Base-by-base conservation (phyloP, 1,139 yeast genomes). In the Saccharomycopsis hybrid region DNA sequence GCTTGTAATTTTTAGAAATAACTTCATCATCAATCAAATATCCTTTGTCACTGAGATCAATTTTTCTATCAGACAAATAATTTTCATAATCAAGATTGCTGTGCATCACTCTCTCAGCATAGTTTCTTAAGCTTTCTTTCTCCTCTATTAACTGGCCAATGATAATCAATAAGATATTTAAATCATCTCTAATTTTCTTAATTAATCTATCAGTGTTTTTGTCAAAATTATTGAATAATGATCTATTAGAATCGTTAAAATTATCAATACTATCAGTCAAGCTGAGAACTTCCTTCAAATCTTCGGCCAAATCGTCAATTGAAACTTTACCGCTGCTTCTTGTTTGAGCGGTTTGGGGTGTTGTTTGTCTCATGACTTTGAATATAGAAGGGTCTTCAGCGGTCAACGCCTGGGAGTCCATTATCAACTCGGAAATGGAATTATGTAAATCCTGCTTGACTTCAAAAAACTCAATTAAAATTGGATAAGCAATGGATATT, bases 51-150 rank as follows among this genome's bases (percentile, higher is more conserved):
- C 50, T 45, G 9, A 47, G 13, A 31, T 52, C 54, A 9, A 49
- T 33, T 38, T 47, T 50, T 18, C 47, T 18, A 7, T 44, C 43
- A 29, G 32, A 35, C 13, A 47, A 33, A 30, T 43, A 43, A 25
- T 47, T 30, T 24, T 37, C 47, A 29, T 36, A 28, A 27, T 44
- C 47, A 25, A 39, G 9, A n/a, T 29, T 46, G 11, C 40, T 81
- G 57, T 82, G 84, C 88, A 85, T 81, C 49, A 83, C 82, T 59
- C 92, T 72, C 0, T 90, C 82, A 11, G 88, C 84, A 60, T 83
- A 83, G 58, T 82, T 84, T 49, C 83, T 65, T 31, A 85, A 74
- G 2, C 81, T 77, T 54, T 82, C 88, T 53, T 89, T 71, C 60
- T 84, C 89, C 49, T 81, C 85, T 40, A 82, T 76, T 56, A 85